These are phyloP conservation scores for Plasmodium cynomolgi DNA, from an alignment of 169 alveolate species.

Conservation along the genomic window DNA sequence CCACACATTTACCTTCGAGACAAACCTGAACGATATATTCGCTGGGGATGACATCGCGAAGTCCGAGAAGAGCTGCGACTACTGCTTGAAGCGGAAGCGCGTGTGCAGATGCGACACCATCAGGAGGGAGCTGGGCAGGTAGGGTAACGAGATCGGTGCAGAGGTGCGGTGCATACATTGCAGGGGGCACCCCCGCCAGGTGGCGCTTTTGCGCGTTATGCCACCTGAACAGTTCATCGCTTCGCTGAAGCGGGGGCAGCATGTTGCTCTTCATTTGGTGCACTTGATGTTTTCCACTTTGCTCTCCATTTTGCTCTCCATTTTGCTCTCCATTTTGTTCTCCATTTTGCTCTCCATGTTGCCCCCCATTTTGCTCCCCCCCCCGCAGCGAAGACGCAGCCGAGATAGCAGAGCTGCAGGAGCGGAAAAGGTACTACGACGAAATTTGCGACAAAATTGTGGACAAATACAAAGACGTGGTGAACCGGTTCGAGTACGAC, in stretches of 20 bases:
- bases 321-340: not conserved
- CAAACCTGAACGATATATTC: constrained; percentile 61
- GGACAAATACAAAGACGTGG: constrained; percentile 59
- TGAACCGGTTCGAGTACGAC: constrained; percentile 65
- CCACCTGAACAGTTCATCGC: not conserved
- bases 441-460: constrained; percentile 73
- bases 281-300: not conserved
- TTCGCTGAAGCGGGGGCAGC: not conserved
- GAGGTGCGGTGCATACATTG: not conserved
- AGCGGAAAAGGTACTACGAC: constrained; percentile 37
- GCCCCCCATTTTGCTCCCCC: not conserved
- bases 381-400: constrained; percentile 22
- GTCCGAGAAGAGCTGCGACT: constrained; percentile 53
- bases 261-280: not conserved
- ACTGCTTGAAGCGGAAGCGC: constrained; percentile 60
- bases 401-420: constrained; percentile 14
- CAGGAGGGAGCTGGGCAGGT: constrained; percentile 71
- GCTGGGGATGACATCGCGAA: constrained; percentile 41
- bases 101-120: constrained; percentile 71
- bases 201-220: not conserved
- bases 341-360: not conserved
- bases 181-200: not conserved
- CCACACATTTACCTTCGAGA: constrained; percentile 42
- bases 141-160: not conserved
- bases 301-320: not conserved